phyloP scores from a whole-genome alignment of 768 basidiomycete genomes.

The Tulasnella sp. region DNA sequence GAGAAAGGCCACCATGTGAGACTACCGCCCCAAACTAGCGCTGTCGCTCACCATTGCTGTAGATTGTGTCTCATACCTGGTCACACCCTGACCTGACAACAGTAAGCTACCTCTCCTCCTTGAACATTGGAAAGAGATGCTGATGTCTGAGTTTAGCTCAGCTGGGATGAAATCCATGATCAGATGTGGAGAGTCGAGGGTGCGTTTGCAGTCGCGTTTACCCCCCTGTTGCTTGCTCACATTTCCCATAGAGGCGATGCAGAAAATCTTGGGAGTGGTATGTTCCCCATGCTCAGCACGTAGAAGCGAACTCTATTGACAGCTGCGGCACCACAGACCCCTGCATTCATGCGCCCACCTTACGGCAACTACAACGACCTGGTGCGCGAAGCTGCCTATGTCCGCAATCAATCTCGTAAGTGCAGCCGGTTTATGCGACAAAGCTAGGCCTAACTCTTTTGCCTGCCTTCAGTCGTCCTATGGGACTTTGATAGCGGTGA shows the following conservation, averaged over 20 bases:
- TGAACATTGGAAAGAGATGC: too few species aligned
- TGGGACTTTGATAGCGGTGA: conserved; percentile 17
- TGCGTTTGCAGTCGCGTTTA: neutral
- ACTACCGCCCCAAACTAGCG: too few species aligned
- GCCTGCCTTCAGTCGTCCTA: conserved; percentile 6
- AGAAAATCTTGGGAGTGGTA: conserved; percentile 16
- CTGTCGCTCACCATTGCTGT: too few species aligned
- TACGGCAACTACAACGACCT: conserved; percentile 14
- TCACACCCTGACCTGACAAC: too few species aligned
- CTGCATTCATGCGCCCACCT: conserved; percentile 15
- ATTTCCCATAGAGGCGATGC: neutral
- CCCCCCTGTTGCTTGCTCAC: neutral
- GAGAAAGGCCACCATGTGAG: conserved; percentile 3
- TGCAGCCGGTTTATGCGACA: too few species aligned
- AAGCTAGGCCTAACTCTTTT: too few species aligned
- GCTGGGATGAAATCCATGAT: neutral
- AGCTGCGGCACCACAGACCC: neutral
- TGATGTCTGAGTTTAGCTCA: too few species aligned
- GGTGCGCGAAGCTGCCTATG: neutral
- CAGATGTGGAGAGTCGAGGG: neutral
- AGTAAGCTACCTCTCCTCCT: too few species aligned
- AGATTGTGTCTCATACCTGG: conserved; percentile 14
- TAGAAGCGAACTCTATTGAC: neutral
- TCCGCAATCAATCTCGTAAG: neutral
- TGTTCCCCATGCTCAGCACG: too few species aligned